Evolutionary conservation across 305 asterid species (phyloP), one percentile per base, ranked within the genome.

Genomic region (Caryopteris hybrid): DNA sequence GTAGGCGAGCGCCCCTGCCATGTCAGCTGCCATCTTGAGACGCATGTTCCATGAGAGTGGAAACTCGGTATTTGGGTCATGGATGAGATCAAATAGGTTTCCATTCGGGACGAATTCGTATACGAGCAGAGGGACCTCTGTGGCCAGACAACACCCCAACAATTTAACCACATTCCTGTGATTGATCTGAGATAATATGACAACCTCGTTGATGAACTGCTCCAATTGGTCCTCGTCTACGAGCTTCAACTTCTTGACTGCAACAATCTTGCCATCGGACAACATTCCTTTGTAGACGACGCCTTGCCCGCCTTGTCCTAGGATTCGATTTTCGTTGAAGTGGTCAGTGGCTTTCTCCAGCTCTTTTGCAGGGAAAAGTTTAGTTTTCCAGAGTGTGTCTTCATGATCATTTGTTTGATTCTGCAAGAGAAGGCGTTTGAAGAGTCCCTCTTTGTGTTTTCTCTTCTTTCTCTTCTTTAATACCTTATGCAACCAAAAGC

Each of bases 241-340:
- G 17, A 31, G 0, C 38, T 61, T 43, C 0, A 75, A 51, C 25
- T 73, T 79, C 71, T 79, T 79, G 57, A 76, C 55, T 0, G 81
- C 84, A 0, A 79, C 84, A 0, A 76, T 70, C 34, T 54, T 64
- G 3, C 81, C 84, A 3, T 75, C 70, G 0, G 78, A 33, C 5
- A 79, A 29, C 78, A 79, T 79, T 11, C 77, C 79, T 61, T 78
- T 78, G 41, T 75, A 79, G 9, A 79, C 83, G 0, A 74, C 70
- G 2, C 78, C 83, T 38, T 74, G 83, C 5, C 77, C 83, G n/a
- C 83, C 83, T 48, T 41, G 71, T 0, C 83, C 83, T 1, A 78
- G 69, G 17, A 78, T 61, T 61, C 75, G 64, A 27, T 50, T 74
- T 16, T 43, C 42, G 38, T 61, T 70, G 79, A 69, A 74, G 13